Conservation (phyloP, 2,329 filamentous ascomycete species). For the Blastomyces percursus region DNA sequence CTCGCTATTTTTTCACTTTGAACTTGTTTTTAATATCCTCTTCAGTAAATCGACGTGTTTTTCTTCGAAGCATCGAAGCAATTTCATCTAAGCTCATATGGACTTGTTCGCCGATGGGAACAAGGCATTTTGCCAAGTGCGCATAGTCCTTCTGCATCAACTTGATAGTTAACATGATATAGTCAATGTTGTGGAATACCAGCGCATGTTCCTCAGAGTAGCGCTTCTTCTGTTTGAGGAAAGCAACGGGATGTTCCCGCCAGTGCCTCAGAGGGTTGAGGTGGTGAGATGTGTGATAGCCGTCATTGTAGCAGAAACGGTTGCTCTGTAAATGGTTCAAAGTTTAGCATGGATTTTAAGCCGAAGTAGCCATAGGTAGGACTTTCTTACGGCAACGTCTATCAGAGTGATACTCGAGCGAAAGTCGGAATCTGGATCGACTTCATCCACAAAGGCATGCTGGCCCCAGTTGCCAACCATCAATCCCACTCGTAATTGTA, state of each 20-base stretch:
- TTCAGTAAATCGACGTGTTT: slow-evolving; percentile 56
- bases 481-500: slow-evolving; percentile 55
- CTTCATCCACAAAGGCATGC: slow-evolving; percentile 66
- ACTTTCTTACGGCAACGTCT: slow-evolving; percentile 56
- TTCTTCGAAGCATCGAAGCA: slow-evolving; percentile 50
- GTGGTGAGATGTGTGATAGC: slow-evolving; percentile 72
- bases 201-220: slow-evolving; percentile 59
- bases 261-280: slow-evolving; percentile 69
- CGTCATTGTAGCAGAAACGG: slow-evolving; percentile 72
- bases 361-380: too few relatives aligned
- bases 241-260: slow-evolving; percentile 66
- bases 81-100: slow-evolving; percentile 53
- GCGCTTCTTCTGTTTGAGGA: slow-evolving; percentile 56
- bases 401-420: slow-evolving; percentile 69
- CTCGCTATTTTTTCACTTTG: neutral
- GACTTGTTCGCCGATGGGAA: slow-evolving; percentile 64
- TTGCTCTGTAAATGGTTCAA: slow-evolving; percentile 49
- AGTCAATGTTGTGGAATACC: slow-evolving; percentile 73
- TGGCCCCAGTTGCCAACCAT: slow-evolving; percentile 83
- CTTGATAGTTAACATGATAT: slow-evolving; percentile 60
- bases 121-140: slow-evolving; percentile 56
- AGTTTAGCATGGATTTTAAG: neutral
- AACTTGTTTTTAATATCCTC: slow-evolving; percentile 54
- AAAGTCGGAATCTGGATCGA: slow-evolving; percentile 66
- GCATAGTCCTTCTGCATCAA: slow-evolving; percentile 61